A percentile compares a stretch with the other conserved stretches of the same genome.
These are phyloP conservation scores for Neurospora tetraspora DNA, from an alignment of 495 filamentous ascomycete species.

Conservation along the genomic window DNA sequence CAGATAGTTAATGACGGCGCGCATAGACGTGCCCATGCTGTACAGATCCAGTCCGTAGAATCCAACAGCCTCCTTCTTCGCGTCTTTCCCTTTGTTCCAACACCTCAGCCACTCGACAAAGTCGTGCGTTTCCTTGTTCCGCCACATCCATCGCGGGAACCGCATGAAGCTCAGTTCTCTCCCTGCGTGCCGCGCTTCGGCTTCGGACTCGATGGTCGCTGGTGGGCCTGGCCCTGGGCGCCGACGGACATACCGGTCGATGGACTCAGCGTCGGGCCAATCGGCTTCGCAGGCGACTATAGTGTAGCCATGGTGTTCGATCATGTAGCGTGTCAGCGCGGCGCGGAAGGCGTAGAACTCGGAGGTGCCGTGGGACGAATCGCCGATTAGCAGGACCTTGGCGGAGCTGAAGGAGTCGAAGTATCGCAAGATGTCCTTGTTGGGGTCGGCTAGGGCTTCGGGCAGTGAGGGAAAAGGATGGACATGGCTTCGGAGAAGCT, in stretches of 20 bases:
- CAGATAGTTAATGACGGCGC: slow-evolving; percentile 43
- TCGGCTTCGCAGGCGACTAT: slow-evolving; percentile 49
- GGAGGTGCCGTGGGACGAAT: slow-evolving; percentile 49
- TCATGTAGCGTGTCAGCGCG: slow-evolving; percentile 44
- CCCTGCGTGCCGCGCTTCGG: slow-evolving; percentile 9
- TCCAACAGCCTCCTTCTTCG: slow-evolving; percentile 27
- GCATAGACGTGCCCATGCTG: slow-evolving; percentile 42
- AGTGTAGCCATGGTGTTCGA: slow-evolving; percentile 44
- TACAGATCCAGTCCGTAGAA: slow-evolving; percentile 51
- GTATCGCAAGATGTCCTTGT: slow-evolving; percentile 1
- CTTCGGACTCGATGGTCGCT: slow-evolving; percentile 15
- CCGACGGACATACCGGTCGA: slow-evolving; percentile 47
- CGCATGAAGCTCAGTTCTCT: slow-evolving; percentile 37
- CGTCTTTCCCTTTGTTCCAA: slow-evolving; percentile 28
- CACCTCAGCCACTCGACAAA: slow-evolving; percentile 49
- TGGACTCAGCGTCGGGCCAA: slow-evolving; percentile 48
- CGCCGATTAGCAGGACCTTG: slow-evolving; percentile 44
- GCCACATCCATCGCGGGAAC: slow-evolving; percentile 57
- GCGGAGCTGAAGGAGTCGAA: slow-evolving; percentile 33
- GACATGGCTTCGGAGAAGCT: not conserved
- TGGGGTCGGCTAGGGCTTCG: not conserved
- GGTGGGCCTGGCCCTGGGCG: slow-evolving; percentile 21
- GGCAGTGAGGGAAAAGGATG: not conserved
- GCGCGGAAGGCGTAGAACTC: slow-evolving; percentile 49
- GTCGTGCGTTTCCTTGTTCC: slow-evolving; percentile 44